Evolutionary conservation across 2,329 filamentous ascomycete genomes (phyloP), one percentile per base, ranked within the genome.

Genomic region (Phoma herbarum): DNA sequence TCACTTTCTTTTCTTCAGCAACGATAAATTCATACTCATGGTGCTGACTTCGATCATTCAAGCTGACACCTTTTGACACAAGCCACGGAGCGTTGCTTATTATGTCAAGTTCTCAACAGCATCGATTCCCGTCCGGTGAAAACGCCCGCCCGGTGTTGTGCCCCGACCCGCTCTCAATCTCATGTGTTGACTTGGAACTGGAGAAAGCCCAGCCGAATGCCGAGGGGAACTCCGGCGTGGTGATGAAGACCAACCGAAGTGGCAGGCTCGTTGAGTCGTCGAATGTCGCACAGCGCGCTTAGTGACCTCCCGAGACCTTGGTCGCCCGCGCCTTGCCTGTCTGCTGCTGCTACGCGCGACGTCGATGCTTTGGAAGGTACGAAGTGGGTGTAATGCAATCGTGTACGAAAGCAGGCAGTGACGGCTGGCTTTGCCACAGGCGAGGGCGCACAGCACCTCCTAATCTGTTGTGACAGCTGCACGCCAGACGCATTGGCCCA

Each of bases 401-500:
- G 42, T 22, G 22, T 18, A 31, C 26, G 3, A 41, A 51, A 57
- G 20, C 2, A n/a, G 47, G 16, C 12, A 35, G 29, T 12, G n/a
- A 44, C 12, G 11, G 12, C 14, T n/a, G n/a, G n/a, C 20, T n/a
- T 5, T 35, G 3, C 16, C 3, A n/a, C 11, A n/a, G 26, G 26
- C 18, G 12, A 41, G 20, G 42, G 2, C 12, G 23, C n/a, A 35
- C 26, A 14, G 25, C 41, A 42, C 22, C 5, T 11, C 6, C 11
- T 22, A 31, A 35, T 43, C 31, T 42, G 42, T 26, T 16, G 25
- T 46, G 41, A 47, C 42, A 46, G 47, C 47, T 57, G 53, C 41
- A 33, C 18, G 18, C 22, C 10, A 20, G 18, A 29, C 41, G 16
- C 5, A 26, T 41, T 41, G 16, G 46, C 18, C 23, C 25, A 41